These are phyloP conservation scores for Tilletia walkeri DNA, from an alignment of 1,284 basidiomycete genomes.

Conservation along the genomic window DNA sequence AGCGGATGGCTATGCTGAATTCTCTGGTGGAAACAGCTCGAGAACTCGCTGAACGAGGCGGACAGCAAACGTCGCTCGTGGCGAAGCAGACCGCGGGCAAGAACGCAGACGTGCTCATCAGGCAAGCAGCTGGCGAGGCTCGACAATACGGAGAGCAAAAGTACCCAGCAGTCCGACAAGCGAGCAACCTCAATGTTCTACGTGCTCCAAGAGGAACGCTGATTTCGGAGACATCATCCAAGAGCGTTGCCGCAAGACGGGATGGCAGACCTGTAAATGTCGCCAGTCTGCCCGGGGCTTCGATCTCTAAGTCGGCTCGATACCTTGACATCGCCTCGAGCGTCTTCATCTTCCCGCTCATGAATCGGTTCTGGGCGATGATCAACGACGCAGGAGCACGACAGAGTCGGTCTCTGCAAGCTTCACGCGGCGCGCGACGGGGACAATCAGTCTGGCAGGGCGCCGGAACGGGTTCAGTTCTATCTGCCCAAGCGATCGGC, in stretches of 20 bases:
- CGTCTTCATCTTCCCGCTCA: conserved; percentile 69
- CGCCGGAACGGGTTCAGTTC: conserved; percentile 66
- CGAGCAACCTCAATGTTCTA: conserved; percentile 71
- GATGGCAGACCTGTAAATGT: conserved; percentile 1
- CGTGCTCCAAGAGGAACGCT: neutral
- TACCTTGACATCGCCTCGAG: conserved; percentile 35
- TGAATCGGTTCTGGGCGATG: conserved; percentile 77
- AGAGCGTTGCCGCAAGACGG: neutral
- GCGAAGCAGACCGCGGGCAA: neutral
- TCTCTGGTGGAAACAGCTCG: conserved; percentile 79
- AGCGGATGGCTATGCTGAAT: conserved; percentile 79
- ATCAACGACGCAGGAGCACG: conserved; percentile 10
- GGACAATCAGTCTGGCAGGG: conserved; percentile 66
- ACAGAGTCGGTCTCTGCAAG: neutral
- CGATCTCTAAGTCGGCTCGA: neutral
- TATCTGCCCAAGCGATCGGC: conserved; percentile 72
- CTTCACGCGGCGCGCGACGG: conserved; percentile 61
- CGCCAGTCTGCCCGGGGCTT: neutral
- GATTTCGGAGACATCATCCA: neutral
- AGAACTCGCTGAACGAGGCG: conserved; percentile 68
- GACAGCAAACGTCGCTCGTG: neutral
- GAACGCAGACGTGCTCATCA: conserved; percentile 38
- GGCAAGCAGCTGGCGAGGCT: conserved; percentile 64
- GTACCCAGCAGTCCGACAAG: conserved; percentile 66
- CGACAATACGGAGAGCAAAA: conserved; percentile 58